These are phyloP conservation scores for Fusarium fujikuroi DNA, from an alignment of 2,329 filamentous ascomycete species.

Conservation along the genomic window DNA sequence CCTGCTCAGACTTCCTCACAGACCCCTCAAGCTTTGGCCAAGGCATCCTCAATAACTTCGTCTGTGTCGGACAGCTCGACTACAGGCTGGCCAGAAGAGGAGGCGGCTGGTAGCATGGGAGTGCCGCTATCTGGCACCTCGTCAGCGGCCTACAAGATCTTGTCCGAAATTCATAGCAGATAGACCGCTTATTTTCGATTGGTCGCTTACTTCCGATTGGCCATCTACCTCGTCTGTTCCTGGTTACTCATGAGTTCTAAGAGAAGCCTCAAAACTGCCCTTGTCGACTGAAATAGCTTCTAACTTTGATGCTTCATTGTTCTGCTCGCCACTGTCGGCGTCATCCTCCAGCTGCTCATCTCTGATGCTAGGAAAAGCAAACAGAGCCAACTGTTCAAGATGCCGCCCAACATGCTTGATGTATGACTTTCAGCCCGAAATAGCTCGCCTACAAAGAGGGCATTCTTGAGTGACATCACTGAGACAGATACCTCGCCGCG, in stretches of 20 bases:
- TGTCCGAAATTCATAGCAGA: no score
- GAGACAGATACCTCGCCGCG: accelerated
- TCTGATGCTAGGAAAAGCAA: background rate
- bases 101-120: no score
- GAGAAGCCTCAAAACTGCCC: background rate
- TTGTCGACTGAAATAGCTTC: accelerated
- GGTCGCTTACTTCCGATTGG: no score
- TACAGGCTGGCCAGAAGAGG: no score
- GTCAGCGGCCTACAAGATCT: no score
- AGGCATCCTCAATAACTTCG: no score
- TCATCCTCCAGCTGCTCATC: background rate
- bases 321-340: background rate
- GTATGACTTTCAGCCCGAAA: background rate
- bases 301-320: accelerated
- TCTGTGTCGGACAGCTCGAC: no score
- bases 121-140: no score
- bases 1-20: background rate
- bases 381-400: background rate
- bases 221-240: accelerated
- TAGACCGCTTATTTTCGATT: no score
- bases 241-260: accelerated
- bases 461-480: background rate
- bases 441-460: background rate
- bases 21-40: no score
- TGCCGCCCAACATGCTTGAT: background rate